Evolutionary conservation across 2,329 filamentous ascomycete genomes (phyloP).

Genomic region (Cytospora leucostoma): DNA sequence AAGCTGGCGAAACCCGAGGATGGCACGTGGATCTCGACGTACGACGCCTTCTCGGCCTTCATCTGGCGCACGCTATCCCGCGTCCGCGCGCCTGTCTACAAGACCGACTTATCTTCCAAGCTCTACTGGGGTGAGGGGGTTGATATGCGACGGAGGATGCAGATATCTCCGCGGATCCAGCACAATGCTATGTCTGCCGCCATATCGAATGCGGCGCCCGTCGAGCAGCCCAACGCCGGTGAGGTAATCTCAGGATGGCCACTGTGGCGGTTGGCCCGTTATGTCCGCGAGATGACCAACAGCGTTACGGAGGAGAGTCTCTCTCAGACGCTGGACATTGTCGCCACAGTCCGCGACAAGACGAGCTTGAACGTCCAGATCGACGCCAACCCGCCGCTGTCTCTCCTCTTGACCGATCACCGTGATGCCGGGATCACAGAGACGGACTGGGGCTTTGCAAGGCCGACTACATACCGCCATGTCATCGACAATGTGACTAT

Average conservation of each 20-base stretch:
- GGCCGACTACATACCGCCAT: conserved; percentile 38
- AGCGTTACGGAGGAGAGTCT: conserved; percentile 38
- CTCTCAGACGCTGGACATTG: conserved; percentile 33
- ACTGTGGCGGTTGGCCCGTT: conserved; percentile 39
- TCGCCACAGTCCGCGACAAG: conserved; percentile 43
- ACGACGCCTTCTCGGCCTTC: conserved; percentile 46
- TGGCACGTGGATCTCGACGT: conserved; percentile 46
- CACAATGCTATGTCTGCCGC: conserved; percentile 39
- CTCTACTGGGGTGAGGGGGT: conserved; percentile 42
- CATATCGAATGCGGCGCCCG: conserved; percentile 32
- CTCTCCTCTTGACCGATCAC: conserved; percentile 40
- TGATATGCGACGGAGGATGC: conserved; percentile 43
- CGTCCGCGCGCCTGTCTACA: conserved; percentile 39
- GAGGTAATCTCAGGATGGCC: conserved; percentile 42
- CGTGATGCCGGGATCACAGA: conserved; percentile 36
- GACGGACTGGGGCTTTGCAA: conserved; percentile 42
- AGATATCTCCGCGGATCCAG: conserved; percentile 39
- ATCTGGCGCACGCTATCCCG: conserved; percentile 44
- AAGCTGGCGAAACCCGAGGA: conserved; percentile 37
- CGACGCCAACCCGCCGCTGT: conserved; percentile 40
- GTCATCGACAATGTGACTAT: conserved; percentile 36
- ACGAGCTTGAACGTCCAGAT: conserved; percentile 37
- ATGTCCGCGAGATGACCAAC: conserved; percentile 42
- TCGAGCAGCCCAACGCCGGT: conserved; percentile 35
- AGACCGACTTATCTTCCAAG: conserved; percentile 33